Evolutionary conservation across 768 basidiomycete species (phyloP), one percentile per base, ranked within the genome.

Genomic region (Leccinum rimulosum): DNA sequence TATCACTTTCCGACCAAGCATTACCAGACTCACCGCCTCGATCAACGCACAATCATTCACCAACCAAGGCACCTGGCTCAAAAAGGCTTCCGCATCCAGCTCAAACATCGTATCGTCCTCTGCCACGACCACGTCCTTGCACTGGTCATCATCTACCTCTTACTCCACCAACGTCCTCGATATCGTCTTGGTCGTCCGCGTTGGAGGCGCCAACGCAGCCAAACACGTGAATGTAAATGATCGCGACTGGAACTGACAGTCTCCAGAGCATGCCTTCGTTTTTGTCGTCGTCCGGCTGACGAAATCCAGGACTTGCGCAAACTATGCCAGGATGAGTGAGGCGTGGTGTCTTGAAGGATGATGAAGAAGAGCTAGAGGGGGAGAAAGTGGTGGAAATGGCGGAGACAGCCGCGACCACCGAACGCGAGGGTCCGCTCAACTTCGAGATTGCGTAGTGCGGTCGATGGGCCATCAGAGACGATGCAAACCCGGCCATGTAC

Each of bases 41-140:
- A 48, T 48, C 14, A 14, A 48, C 22, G 45, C n/a, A 12, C 10
- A 11, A 47, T 47, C 45, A 1, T 11, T 47, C 19, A 25, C 47
- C 6, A 48, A 4, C 58, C 58, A 60, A 2, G 55, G 56, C 2
- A 61, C 28, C 35, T 61, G 66, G 1, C 14, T 47, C 49, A 59
- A 50, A n/a, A 68, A 62, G 3, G 38, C 28, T 25, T 65, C 52
- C 7, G 66, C 58, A 4, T 38, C 27, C 22, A 59, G 4, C 52
- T 67, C 66, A 14, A 68, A 62, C 10, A 60, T 27, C 0, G 50
- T 47, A 50, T 68, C 60, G 4, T 65, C 57, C 3, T 56, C 53
- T 1, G 10, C 2, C 4, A 50, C 56, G 2, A 10, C 0, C 3
- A 19, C 8, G 4, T 10, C 15, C 0, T 12, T 30, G 14, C 17